Base-by-base conservation (phyloP, 164 flowering plant genomes). In the Chloranthus sessilifolius region DNA sequence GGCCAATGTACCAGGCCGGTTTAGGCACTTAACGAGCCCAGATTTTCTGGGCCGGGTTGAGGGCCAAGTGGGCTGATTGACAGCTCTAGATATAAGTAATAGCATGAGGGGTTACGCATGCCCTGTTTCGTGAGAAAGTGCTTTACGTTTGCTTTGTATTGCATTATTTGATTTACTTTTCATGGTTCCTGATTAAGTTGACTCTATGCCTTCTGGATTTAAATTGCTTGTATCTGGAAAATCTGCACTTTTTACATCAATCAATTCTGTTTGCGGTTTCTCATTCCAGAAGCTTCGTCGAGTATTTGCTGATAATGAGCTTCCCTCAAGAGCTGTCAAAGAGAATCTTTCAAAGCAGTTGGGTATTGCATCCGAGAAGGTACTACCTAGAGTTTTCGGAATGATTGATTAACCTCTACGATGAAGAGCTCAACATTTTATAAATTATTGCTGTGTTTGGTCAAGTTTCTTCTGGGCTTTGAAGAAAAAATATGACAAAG, bases 271-370 rank as follows among this genome's bases (percentile, higher is more conserved):
- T 38, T 51, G 14, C 24, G 49, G 9, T 37, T 34, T 52, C 38
- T 49, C 12, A 9, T 64, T 30, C 19, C 82, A 92, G 99, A 81
- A 73, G 62, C 95, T 92, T 58, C 95, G 96, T 50, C 64, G 46
- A 62, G 89, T 67, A 12, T 92, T 92, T 77, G 69, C 83, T 39
- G 88, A 86, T 70, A 84, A 84, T 70, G 96, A 92, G 71, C 95
- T 92, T 68, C 99, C 99, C 12, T 66, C 91, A 11, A 82, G 75
- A 73, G 68, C 61, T 48, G 72, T 81, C 30, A 76, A 69, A 72
- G 85, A 79, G 43, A 65, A 59, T 35, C 81, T 92, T 56, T 79
- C 99, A 9, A 72, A 80, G 66, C 83, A 81, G 62, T 71, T 92
- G 59, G 80, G 88, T 43, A 74, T 92, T 57, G 81, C 82, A 44